Evolutionary conservation across 1,284 basidiomycete species (phyloP), one percentile per base, ranked within the genome.

Genomic region (Cystobasidium pallidum): DNA sequence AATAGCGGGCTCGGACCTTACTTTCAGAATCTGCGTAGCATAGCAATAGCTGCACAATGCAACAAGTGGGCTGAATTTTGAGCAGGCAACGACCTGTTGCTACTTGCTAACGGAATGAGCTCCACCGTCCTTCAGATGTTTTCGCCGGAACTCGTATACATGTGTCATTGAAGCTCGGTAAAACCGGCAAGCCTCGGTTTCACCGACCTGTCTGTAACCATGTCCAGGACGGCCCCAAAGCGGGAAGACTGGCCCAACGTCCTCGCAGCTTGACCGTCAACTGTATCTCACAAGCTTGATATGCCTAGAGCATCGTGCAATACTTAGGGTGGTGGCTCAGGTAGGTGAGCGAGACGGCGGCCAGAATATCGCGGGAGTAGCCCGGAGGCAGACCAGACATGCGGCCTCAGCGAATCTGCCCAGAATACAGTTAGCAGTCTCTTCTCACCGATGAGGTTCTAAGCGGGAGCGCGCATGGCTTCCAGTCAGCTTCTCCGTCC

Each of bases 181-280:
- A 26, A 7, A 11, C 3, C 7, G 43, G 34, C 34, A 8, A 26
- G 26, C 21, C 10, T 21, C n/a, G 68, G n/a, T n/a, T n/a, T n/a
- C n/a, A 82, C 85, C 76, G 75, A 95, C 91, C 95, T 86, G 82
- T 99, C 95, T n/a, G 96, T 99, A 66, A 99, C 95, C 96, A 99
- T 99, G 82, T 99, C 96, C 78, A 99, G 84, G 47, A 99, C 95
- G 3, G 94, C 94, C 47, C 96, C 96, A 81, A 99, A 98, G 83
- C 95, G 95, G 73, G 91, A 93, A 21, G 91, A 88, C 82, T 99
- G 95, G 7, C 88, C 88, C 41, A 97, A 83, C 2, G 87, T 87
- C 71, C 96, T 86, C n/a, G 96, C 96, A 3, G 91, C 94, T 80
- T 90, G 88, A 2, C 96, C 96, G 78, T 99, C 96, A 57, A 94